These are phyloP conservation scores for Claviceps paspali DNA, from an alignment of 2,329 filamentous ascomycete genomes.

Conservation along the genomic window DNA sequence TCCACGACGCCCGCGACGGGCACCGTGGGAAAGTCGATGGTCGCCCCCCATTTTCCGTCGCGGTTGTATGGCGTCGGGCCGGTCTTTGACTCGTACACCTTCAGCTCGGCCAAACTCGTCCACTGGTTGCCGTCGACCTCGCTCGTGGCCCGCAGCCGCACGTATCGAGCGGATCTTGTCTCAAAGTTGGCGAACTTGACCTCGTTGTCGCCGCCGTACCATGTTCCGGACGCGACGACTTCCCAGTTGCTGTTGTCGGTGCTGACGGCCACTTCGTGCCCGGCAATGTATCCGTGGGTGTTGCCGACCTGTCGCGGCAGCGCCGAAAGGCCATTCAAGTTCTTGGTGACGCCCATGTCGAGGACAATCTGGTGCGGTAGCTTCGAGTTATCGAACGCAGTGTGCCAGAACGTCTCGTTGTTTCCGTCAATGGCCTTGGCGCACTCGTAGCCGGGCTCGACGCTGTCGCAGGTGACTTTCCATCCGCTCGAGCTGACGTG, in stretches of 20 bases:
- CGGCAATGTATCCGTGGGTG: conserved; percentile 13
- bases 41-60: conserved; percentile 18
- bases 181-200: conserved; percentile 19
- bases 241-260: conserved; percentile 14
- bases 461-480: conserved; percentile 15
- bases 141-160: conserved; percentile 14
- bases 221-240: conserved; percentile 15
- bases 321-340: conserved; percentile 16
- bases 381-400: conserved; percentile 4
- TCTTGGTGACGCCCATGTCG: conserved; percentile 12
- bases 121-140: conserved; percentile 16
- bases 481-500: conserved; percentile 8
- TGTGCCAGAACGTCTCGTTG: conserved; percentile 16
- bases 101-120: conserved; percentile 19
- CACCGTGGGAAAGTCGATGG: conserved; percentile 21
- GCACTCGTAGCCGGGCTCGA: conserved; percentile 14
- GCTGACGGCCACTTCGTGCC: conserved; percentile 15
- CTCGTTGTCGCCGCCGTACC: conserved; percentile 12
- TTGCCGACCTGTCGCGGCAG: conserved; percentile 14
- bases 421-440: conserved; percentile 15
- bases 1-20: conserved; percentile 11
- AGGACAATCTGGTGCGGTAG: conserved; percentile 17
- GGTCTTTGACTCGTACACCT: conserved; percentile 13
- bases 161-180: conserved; percentile 14
- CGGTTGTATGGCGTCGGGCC: conserved; percentile 10